These are phyloP conservation scores for Tremellales sp. DNA, from an alignment of 1,284 basidiomycete genomes.

Conservation along the genomic window DNA sequence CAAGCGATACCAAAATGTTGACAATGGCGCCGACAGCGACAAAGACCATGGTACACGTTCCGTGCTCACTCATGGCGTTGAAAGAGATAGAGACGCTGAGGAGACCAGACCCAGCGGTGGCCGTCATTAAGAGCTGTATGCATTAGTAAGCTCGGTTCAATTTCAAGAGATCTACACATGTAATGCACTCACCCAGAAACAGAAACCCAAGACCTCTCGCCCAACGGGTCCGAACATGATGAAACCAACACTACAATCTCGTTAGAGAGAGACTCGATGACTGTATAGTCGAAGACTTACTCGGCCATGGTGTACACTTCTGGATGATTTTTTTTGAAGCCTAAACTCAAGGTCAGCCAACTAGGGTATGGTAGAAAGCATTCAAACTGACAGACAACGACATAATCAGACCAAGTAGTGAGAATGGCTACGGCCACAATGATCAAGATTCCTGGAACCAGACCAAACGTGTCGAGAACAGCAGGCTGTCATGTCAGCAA, in stretches of 20 bases:
- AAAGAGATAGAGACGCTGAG: constrained; percentile 45
- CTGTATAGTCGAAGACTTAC: constrained; percentile 8
- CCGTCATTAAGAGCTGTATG: constrained; percentile 13
- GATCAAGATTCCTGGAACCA: constrained; percentile 37
- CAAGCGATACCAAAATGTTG: constrained; percentile 29
- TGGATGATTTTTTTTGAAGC: constrained; percentile 40
- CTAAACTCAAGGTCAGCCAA: constrained; percentile 11
- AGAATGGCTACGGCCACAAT: constrained; percentile 38
- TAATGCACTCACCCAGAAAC: constrained; percentile 24
- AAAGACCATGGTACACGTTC: constrained; percentile 43
- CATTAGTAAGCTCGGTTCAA: background rate
- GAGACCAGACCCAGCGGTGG: constrained; percentile 30
- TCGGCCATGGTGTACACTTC: constrained; percentile 29
- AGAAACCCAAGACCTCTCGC: constrained; percentile 32
- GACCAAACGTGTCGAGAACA: constrained; percentile 33
- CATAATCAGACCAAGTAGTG: too few relatives aligned
- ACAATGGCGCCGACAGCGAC: constrained; percentile 34
- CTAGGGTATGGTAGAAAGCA: background rate
- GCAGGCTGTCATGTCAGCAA: constrained; percentile 18
- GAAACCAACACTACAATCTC: constrained; percentile 27
- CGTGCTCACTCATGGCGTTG: constrained; percentile 46
- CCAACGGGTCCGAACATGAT: constrained; percentile 34
- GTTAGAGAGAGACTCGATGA: background rate
- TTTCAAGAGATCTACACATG: background rate
- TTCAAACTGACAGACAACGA: too few relatives aligned